phyloP scores from a whole-genome alignment of 805 yeast species.

The Lipomyces oligophaga region DNA sequence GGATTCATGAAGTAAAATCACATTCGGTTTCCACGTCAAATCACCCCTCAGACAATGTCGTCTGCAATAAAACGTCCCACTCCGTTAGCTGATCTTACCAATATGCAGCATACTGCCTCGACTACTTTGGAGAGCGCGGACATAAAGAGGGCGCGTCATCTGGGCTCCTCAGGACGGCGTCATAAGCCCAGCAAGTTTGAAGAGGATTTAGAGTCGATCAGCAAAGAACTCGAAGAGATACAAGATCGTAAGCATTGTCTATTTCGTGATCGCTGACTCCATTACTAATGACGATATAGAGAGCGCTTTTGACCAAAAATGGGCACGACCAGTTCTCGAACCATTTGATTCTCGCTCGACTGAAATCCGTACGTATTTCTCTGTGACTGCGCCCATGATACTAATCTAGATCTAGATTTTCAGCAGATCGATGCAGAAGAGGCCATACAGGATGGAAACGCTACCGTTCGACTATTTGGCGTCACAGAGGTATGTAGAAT shows the following conservation, averaged over 20 bases:
- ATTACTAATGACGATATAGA: too few species aligned
- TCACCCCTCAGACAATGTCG: too few species aligned
- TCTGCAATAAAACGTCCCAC: too few species aligned
- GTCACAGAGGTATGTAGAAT: conserved; percentile 51
- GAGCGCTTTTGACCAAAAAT: conserved; percentile 38
- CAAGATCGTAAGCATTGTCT: not conserved
- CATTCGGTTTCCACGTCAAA: too few species aligned
- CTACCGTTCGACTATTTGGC: conserved; percentile 78
- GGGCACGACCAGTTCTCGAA: conserved; percentile 55
- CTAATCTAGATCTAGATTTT: conserved; percentile 43
- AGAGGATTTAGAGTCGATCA: conserved; percentile 48
- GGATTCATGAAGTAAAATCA: too few species aligned
- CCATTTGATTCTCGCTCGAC: conserved; percentile 46
- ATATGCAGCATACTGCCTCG: conserved; percentile 8
- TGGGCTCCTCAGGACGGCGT: conserved; percentile 1
- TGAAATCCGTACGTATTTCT: conserved; percentile 43
- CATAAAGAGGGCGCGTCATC: conserved; percentile 13
- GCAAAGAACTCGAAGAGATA: conserved; percentile 37
- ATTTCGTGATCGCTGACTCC: too few species aligned
- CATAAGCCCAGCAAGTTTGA: conserved; percentile 48
- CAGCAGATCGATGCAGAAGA: conserved; percentile 97
- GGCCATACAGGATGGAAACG: conserved; percentile 54
- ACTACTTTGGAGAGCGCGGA: conserved; percentile 1
- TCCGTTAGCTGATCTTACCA: conserved; percentile 24
- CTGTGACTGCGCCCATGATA: not conserved